Base-by-base conservation (phyloP, 78 protist genomes). In the Planoprotostelium fungivorum region DNA sequence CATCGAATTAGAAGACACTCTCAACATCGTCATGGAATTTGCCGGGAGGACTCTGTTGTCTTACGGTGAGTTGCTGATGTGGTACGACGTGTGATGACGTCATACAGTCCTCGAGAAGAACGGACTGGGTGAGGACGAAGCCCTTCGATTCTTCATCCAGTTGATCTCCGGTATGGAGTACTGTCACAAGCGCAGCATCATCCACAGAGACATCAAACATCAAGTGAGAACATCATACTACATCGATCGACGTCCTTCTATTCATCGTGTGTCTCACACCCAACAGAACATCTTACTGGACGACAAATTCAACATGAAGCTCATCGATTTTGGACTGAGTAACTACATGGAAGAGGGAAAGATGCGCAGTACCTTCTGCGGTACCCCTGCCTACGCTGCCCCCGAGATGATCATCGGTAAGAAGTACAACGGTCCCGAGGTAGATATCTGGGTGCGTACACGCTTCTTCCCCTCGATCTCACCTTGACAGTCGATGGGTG, bases 341-440 rank as follows among this genome's bases (percentile, higher is more conserved):
- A 93, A 93, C 38, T 87, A 73, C 23, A 89, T 93, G 29, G 93
- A 93, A 51, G 92, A 87, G n/a, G 86, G 93, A 0, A 39, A 83
- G 16, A 88, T 92, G 29, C 34, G 92, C 34, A 92, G 90, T n/a
- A 93, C 95, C 23, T 87, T 89, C 35, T 96, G 97, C 73, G 97
- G 97, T 0, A 91, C 96, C 25, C 94, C 96, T 0, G 89, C 89
- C 31, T 96, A 96, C 84, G 93, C 95, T 35, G 96, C 96, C 1
- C 97, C 97, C 0, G 97, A 96, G 73, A 94, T 96, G 90, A 90
- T 92, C 0, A 93, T 37, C 31, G 96, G 95, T 29, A 90, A 87
- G 38, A 35, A 29, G 37, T 93, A 93, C 35, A 39, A 31, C 38
- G 95, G 95, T 1, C 94, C 90, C 28, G 93, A 91, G 5, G 94